phyloP scores from a whole-genome alignment of 352 stramenopile genomes.

The Globisporangium rhizosaccharum region DNA sequence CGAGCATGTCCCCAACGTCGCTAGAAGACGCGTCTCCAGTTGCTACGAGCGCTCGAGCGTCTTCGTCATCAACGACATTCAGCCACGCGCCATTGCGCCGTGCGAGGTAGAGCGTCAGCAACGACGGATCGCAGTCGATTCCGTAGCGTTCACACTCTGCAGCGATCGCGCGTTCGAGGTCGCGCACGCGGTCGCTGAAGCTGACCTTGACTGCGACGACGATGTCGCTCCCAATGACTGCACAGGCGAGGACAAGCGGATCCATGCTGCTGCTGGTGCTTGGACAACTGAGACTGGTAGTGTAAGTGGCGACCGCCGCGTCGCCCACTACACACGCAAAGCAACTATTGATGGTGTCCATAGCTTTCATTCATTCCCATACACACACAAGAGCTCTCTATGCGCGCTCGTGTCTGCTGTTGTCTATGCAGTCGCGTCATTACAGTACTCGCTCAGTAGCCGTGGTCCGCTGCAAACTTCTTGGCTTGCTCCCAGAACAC shows the following conservation, averaged over 20 bases:
- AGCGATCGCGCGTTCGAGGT: too few species aligned
- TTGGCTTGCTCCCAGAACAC: constrained; percentile 86
- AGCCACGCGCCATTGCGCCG: neutral
- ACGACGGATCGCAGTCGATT: too few species aligned
- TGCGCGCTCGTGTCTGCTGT: neutral
- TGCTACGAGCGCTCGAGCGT: neutral
- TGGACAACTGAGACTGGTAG: too few species aligned
- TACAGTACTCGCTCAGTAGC: constrained; percentile 34
- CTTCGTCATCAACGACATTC: neutral
- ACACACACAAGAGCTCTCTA: neutral
- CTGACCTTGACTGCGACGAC: too few species aligned
- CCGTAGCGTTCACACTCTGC: too few species aligned
- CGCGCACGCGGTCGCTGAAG: too few species aligned
- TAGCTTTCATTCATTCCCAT: neutral
- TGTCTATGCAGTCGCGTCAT: neutral
- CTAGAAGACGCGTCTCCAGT: neutral
- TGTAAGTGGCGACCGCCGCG: too few species aligned
- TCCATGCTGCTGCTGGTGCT: too few species aligned
- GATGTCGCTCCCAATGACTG: too few species aligned
- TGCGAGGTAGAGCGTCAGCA: neutral
- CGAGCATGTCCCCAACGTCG: neutral
- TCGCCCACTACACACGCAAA: too few species aligned
- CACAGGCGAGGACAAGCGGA: too few species aligned
- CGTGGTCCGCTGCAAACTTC: constrained; percentile 49
- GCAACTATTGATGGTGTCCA: too few species aligned